A percentile compares a stretch with the other conserved stretches of the same genome.
phyloP scores from a whole-genome alignment of 2,329 filamentous ascomycete genomes.

The Aaosphaeria pasadenensis region DNA sequence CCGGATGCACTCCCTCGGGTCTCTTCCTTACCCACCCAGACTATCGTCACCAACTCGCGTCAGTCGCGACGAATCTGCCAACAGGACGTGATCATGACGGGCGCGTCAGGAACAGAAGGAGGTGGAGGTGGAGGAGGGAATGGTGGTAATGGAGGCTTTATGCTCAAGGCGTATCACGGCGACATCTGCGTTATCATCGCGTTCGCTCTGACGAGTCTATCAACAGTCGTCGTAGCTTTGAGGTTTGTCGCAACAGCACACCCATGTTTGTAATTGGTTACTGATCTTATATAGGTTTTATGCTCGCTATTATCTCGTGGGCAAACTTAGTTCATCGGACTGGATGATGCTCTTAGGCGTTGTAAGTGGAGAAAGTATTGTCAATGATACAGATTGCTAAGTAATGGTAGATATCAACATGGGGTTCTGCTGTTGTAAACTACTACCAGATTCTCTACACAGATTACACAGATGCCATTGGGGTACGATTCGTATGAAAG shows the following conservation, averaged over 20 bases:
- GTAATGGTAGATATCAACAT: slow-evolving; percentile 21
- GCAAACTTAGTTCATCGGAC: slow-evolving; percentile 24
- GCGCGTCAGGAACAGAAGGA: neutral
- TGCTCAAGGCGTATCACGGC: slow-evolving; percentile 9
- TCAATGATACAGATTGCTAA: neutral
- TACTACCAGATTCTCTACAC: slow-evolving; percentile 22
- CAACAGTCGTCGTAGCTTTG: slow-evolving; percentile 26
- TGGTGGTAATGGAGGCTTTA: neutral
- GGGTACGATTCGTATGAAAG: slow-evolving; percentile 8
- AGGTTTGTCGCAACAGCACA: slow-evolving; percentile 10
- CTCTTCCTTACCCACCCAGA: neutral
- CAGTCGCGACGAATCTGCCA: neutral
- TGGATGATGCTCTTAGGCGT: slow-evolving; percentile 28
- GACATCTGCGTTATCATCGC: slow-evolving; percentile 18
- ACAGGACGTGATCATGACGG: neutral
- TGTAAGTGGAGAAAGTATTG: slow-evolving; percentile 10
- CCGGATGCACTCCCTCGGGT: slow-evolving; percentile 3
- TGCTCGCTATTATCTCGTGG: slow-evolving; percentile 21
- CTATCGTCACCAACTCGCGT: slow-evolving; percentile 1
- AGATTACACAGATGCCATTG: slow-evolving; percentile 14
- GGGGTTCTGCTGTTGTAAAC: slow-evolving; percentile 25
- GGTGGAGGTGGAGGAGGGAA: neutral
- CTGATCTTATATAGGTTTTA: slow-evolving; percentile 19
- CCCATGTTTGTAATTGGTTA: no score
- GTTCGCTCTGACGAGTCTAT: slow-evolving; percentile 24